These are phyloP conservation scores for Sporisorium graminicola DNA, from an alignment of 1,284 basidiomycete species.

Conservation along the genomic window DNA sequence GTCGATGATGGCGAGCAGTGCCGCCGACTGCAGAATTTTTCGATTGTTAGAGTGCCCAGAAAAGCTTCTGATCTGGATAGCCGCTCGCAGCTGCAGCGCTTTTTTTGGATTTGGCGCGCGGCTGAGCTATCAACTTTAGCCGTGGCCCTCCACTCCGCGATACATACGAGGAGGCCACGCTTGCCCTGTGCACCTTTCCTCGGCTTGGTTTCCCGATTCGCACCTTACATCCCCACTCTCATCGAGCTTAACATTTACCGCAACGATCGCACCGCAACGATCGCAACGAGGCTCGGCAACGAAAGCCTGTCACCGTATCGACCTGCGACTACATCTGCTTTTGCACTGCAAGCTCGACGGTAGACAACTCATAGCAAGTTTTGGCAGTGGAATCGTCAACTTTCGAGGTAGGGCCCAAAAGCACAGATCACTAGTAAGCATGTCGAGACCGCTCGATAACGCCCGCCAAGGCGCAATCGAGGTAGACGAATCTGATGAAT, in stretches of 20 bases:
- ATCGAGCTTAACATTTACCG: background rate
- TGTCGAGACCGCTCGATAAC: constrained; percentile 14
- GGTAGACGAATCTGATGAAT: constrained; percentile 27
- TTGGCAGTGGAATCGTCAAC: no score
- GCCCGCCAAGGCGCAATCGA: constrained; percentile 36
- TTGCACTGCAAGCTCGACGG: background rate
- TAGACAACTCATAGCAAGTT: background rate
- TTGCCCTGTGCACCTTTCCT: constrained; percentile 27
- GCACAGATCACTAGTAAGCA: background rate
- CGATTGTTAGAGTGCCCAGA: background rate
- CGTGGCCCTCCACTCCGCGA: constrained; percentile 35
- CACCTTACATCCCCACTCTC: background rate
- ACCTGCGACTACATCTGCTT: background rate
- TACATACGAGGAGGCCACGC: background rate
- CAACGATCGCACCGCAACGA: background rate
- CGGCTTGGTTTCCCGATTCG: background rate
- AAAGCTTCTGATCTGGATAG: background rate
- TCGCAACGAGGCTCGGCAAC: no score
- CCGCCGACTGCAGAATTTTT: background rate
- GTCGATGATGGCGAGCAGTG: background rate
- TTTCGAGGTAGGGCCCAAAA: no score
- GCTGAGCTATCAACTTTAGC: no score
- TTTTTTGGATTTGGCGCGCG: constrained; percentile 9
- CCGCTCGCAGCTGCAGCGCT: constrained; percentile 10
- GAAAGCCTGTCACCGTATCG: background rate